Evolutionary conservation across 495 filamentous ascomycete species (phyloP).

Genomic region (Penicillium paxilli): DNA sequence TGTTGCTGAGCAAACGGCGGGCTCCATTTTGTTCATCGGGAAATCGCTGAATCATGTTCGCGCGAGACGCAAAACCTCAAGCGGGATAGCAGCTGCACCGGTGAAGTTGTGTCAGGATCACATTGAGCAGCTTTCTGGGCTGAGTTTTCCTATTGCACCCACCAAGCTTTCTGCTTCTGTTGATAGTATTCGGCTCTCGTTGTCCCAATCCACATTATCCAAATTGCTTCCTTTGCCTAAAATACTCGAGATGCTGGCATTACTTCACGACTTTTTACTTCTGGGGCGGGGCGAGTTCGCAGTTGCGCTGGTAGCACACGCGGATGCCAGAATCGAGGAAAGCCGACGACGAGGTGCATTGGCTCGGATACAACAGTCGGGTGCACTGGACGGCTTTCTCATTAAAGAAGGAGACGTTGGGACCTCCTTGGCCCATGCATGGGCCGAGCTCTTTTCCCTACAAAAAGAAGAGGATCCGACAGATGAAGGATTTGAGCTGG

Average conservation of each 20-base stretch:
- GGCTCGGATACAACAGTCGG: conserved; percentile 21
- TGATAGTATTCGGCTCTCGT: conserved; percentile 70
- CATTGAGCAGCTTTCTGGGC: conserved; percentile 65
- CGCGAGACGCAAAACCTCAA: conserved; percentile 41
- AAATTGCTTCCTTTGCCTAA: conserved; percentile 73
- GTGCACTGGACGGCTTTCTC: conserved; percentile 53
- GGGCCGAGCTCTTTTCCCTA: conserved; percentile 72
- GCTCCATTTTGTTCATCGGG: conserved; percentile 88
- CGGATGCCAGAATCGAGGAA: conserved; percentile 68
- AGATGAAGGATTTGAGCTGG: conserved; percentile 76
- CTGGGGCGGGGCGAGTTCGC: conserved; percentile 90
- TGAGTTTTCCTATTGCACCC: conserved; percentile 72
- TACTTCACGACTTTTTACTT: conserved; percentile 85
- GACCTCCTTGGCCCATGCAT: conserved; percentile 70
- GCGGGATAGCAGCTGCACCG: conserved; percentile 42
- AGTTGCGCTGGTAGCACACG: conserved; percentile 78
- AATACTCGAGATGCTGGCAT: conserved; percentile 71
- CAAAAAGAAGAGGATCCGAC: conserved; percentile 72
- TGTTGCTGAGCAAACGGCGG: conserved; percentile 70
- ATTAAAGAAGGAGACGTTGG: conserved; percentile 87
- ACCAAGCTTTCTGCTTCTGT: conserved; percentile 69
- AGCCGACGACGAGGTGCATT: conserved; percentile 37
- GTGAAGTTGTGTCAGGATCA: conserved; percentile 70
- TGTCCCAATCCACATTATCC: conserved; percentile 79
- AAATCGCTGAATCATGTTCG: conserved; percentile 82